Evolutionary conservation across 257 asterid genomes (phyloP).

Genomic region (Penstemon davidsonii): DNA sequence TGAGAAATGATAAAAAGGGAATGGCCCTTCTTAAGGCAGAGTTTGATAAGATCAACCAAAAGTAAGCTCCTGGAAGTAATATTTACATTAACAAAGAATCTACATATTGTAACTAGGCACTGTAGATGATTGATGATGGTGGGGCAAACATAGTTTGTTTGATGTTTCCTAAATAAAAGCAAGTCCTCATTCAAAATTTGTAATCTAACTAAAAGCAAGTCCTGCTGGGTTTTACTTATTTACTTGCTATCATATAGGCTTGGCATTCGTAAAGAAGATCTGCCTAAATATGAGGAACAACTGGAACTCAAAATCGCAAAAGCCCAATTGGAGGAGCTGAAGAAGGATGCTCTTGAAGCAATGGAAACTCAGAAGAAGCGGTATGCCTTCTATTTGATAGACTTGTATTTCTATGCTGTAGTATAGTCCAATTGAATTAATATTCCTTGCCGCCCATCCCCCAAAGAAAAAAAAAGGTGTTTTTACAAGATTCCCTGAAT

Average conservation of each 20-base stretch:
- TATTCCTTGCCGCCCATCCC: neutral
- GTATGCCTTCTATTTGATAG: constrained; percentile 33
- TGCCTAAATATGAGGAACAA: constrained; percentile 86
- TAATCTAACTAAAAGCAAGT: constrained; percentile 10
- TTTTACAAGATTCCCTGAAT: no score
- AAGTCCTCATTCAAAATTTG: neutral
- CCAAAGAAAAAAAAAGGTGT: no score
- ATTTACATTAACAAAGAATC: constrained; percentile 7
- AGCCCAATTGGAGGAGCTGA: constrained; percentile 83
- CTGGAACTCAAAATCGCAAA: constrained; percentile 83
- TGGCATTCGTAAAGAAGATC: constrained; percentile 71
- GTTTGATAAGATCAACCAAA: constrained; percentile 86
- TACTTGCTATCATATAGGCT: constrained; percentile 49
- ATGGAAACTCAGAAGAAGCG: constrained; percentile 93
- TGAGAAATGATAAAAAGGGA: constrained; percentile 91
- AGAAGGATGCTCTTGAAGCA: constrained; percentile 84
- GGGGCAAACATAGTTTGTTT: no score
- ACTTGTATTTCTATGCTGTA: neutral
- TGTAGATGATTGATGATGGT: neutral
- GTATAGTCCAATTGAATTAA: neutral
- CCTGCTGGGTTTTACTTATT: constrained; percentile 11
- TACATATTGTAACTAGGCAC: no score
- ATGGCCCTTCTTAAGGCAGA: constrained; percentile 76
- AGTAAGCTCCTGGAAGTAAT: constrained; percentile 51
- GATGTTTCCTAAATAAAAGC: no score